A percentile compares a stretch with the other conserved stretches of the same genome.
Conservation (phyloP, 2,329 filamentous ascomycete species). For the Ploettnerulaceae sp. region DNA sequence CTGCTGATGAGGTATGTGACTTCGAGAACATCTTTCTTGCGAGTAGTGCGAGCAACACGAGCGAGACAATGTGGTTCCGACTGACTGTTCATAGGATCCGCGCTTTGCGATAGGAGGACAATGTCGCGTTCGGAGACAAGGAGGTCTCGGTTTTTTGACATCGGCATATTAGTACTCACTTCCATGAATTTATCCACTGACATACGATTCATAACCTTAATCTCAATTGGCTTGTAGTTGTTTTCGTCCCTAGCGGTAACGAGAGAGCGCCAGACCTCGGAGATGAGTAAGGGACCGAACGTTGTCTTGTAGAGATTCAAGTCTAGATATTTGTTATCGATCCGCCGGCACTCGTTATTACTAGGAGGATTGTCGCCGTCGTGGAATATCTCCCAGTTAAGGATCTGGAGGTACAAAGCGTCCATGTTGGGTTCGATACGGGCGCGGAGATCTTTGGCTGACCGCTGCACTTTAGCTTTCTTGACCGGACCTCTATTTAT, state of each 20-base stretch:
- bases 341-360: conserved; percentile 65
- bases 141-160: conserved; percentile 64
- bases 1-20: conserved; percentile 80
- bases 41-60: conserved; percentile 71
- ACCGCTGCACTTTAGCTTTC: conserved; percentile 74
- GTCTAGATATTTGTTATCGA: conserved; percentile 72
- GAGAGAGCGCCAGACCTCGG: conserved; percentile 95
- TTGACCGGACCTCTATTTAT: conserved; percentile 67
- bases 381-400: conserved; percentile 95
- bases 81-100: conserved; percentile 62
- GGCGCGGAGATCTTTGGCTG: conserved; percentile 89
- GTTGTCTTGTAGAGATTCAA: conserved; percentile 79
- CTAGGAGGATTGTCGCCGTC: conserved; percentile 79
- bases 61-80: conserved; percentile 77
- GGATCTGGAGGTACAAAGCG: conserved; percentile 74
- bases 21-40: conserved; percentile 77
- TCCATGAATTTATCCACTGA: conserved; percentile 92
- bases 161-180: conserved; percentile 76
- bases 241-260: conserved; percentile 85
- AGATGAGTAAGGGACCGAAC: conserved; percentile 82
- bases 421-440: conserved; percentile 86
- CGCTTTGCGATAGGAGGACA: conserved; percentile 72
- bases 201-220: conserved; percentile 82
- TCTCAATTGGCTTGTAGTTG: conserved; percentile 72
- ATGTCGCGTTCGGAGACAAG: conserved; percentile 81